Conservation (phyloP, 345 rosid species). For the Lepidium didymum region DNA sequence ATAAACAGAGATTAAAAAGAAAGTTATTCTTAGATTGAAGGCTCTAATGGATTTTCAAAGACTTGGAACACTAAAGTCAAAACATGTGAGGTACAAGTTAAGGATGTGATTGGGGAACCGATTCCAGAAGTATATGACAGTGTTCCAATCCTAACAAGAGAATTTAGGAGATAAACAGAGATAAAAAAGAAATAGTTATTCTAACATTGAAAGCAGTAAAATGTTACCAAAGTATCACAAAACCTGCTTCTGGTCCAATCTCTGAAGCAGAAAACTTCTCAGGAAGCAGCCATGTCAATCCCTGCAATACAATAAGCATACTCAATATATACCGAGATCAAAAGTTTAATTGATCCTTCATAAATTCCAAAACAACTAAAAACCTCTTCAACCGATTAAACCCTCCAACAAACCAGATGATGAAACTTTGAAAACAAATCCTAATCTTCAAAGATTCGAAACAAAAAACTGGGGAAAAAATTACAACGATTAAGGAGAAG, state of each 20-base stretch:
- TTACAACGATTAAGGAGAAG: neutral
- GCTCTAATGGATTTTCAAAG: neutral
- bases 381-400: neutral
- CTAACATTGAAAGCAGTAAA: slow-evolving; percentile 43
- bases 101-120: neutral
- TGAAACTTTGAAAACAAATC: neutral
- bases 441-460: neutral
- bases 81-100: neutral
- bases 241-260: slow-evolving; percentile 99
- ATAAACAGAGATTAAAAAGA: neutral
- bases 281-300: slow-evolving; percentile 93
- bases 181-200: neutral
- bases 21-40: neutral
- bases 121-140: neutral
- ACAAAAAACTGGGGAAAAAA: neutral
- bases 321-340: neutral
- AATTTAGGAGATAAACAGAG: neutral
- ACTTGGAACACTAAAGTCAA: neutral
- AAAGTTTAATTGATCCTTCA: neutral
- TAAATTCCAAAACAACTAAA: neutral
- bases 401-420: neutral
- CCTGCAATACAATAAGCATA: slow-evolving; percentile 40
- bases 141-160: neutral
- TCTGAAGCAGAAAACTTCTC: slow-evolving; percentile 85
- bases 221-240: slow-evolving; percentile 87